Base-by-base conservation (phyloP, 805 yeast genomes). In the Saturnispora sanitii region DNA sequence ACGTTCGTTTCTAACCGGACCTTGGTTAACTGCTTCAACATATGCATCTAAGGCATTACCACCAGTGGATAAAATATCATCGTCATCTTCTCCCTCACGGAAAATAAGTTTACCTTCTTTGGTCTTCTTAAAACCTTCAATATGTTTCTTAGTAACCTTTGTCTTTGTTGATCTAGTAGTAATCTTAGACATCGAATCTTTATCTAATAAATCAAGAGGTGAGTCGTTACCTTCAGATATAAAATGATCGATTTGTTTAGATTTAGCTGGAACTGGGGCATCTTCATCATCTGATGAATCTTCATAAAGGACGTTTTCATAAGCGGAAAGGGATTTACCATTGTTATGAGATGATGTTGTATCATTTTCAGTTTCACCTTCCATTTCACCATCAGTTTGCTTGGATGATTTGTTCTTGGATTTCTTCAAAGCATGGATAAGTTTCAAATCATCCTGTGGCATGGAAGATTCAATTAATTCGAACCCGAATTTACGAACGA, bases 1-100 rank as follows among this genome's bases (percentile, higher is more conserved):
- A 66, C 76, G 77, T 67, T 85, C 96, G 44, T 96, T 96, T 62
- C 95, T 80, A 3, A 87, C 77, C 23, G 97, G 97, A 19, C 92
- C 96, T 52, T 82, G 83, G 59, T 76, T 81, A 19, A 92, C 86
- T 6, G 98, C 98, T 47, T 87, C 96, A 49, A 87, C 74, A 58
- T 92, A 92, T 0, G 96, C 97, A 56, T 83, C 83, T 49, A 90
- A 75, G 15, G 96, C 94, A 35, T 66, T 64, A 21, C 62, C 61
- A 19, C 64, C 63, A 19, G 48, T 29, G 4, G 71, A 64, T 30
- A 68, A 62, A 44, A 71, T 57, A 42, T 71, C 75, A 52, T 75
- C 81, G 8, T 57, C 63, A 13, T 60, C 66, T 13, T 60, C 66
- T 28, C 60, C 61, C 39, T 79, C 86, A 42, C 63, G 68, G 52